Conservation (phyloP, 345 rosid genomes). For the Excoecaria agallocha region DNA sequence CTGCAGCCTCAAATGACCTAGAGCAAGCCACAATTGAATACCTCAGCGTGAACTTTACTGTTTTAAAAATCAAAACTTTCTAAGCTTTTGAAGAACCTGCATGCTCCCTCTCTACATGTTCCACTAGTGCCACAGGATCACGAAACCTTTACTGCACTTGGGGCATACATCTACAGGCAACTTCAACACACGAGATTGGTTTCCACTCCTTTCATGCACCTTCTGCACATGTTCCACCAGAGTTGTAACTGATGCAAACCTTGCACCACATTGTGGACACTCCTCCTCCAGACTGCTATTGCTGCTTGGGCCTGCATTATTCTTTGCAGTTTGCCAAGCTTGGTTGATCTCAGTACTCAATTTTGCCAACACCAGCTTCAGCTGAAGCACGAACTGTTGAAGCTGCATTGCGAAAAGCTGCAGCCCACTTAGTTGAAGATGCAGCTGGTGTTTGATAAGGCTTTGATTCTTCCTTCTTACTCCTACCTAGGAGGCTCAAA, state of each 20-base stretch:
- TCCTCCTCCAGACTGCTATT: slow-evolving; percentile 39
- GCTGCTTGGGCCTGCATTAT: slow-evolving; percentile 41
- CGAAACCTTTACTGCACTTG: slow-evolving; percentile 88
- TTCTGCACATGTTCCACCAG: slow-evolving; percentile 76
- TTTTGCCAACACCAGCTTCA: slow-evolving; percentile 67
- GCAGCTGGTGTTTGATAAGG: slow-evolving; percentile 33
- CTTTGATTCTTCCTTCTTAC: slow-evolving; percentile 47
- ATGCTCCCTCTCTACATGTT: slow-evolving; percentile 91
- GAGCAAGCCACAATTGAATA: background rate
- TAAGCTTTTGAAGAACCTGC: slow-evolving; percentile 74
- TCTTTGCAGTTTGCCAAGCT: slow-evolving; percentile 56
- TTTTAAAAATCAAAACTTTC: slow-evolving; percentile 17
- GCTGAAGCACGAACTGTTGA: slow-evolving; percentile 72
- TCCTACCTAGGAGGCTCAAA: slow-evolving; percentile 46
- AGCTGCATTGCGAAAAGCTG: too few species aligned
- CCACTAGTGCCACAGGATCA: slow-evolving; percentile 72
- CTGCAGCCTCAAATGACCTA: background rate
- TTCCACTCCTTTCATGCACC: slow-evolving; percentile 54
- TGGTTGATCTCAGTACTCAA: slow-evolving; percentile 63
- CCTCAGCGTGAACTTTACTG: background rate
- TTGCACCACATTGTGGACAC: slow-evolving; percentile 79
- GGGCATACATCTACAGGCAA: slow-evolving; percentile 84
- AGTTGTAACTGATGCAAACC: slow-evolving; percentile 52
- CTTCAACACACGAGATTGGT: slow-evolving; percentile 42
- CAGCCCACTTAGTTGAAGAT: slow-evolving; percentile 62